phyloP scores from a whole-genome alignment of 2,329 filamentous ascomycete species.

The Waltergamsia citrina region DNA sequence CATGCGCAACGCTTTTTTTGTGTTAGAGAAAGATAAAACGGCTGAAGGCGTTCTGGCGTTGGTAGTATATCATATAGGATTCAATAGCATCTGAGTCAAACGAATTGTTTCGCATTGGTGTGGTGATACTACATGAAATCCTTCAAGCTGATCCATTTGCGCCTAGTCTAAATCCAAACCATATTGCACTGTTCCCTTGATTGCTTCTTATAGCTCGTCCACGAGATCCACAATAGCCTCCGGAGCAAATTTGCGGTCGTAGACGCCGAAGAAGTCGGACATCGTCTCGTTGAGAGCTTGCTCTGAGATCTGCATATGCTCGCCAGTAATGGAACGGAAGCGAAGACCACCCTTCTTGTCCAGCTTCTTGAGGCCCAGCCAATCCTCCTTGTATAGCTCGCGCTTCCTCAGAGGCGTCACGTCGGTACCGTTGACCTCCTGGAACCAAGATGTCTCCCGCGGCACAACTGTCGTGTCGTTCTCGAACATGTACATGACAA shows the following conservation, averaged over 20 bases:
- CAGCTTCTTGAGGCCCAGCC: conserved; percentile 74
- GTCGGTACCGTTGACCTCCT: conserved; percentile 67
- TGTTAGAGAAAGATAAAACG: background rate
- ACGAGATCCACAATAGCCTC: conserved; percentile 7
- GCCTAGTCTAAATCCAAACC: too few species aligned
- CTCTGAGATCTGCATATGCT: conserved; percentile 73
- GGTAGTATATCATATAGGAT: too few species aligned
- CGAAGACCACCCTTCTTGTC: conserved; percentile 71
- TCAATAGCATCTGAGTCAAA: too few species aligned
- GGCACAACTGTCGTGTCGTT: conserved; percentile 81
- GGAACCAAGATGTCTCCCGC: conserved; percentile 86
- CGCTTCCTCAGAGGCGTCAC: conserved; percentile 60
- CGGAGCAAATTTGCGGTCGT: conserved; percentile 24
- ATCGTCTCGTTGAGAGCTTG: conserved; percentile 59
- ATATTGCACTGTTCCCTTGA: too few species aligned
- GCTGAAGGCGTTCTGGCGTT: conserved; percentile 2
- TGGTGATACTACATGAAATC: background rate
- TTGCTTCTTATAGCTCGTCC: conserved; percentile 24
- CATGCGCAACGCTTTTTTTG: background rate
- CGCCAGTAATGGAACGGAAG: conserved; percentile 64
- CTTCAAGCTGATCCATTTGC: too few species aligned
- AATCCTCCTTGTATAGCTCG: conserved; percentile 78
- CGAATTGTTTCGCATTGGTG: too few species aligned
- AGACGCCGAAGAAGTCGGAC: conserved; percentile 53
- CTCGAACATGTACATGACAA: conserved; percentile 85